A percentile compares a stretch with the other conserved stretches of the same genome.
These are phyloP conservation scores for Eimeria tenella DNA, from an alignment of 169 alveolate genomes.

Conservation along the genomic window DNA sequence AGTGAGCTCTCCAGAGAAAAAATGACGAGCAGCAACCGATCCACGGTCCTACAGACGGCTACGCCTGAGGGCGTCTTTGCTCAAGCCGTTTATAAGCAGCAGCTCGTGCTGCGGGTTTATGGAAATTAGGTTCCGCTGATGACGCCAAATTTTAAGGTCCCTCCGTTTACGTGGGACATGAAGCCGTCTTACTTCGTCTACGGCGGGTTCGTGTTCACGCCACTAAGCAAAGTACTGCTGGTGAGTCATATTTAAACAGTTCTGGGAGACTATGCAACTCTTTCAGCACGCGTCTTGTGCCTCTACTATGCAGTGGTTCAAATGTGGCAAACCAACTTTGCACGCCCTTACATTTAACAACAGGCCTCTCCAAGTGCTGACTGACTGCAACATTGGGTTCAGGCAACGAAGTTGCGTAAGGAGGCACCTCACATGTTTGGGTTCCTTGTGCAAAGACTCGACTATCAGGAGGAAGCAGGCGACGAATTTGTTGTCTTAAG, in stretches of 20 bases:
- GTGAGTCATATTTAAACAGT: constrained; percentile 23
- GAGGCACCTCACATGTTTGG: constrained; percentile 3
- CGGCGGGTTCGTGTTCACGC: constrained; percentile 90
- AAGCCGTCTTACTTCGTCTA: constrained; percentile 88
- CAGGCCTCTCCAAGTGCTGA: neutral
- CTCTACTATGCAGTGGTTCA: too few species aligned
- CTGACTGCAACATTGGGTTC: neutral
- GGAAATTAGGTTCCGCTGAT: constrained; percentile 79
- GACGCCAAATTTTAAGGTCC: constrained; percentile 83
- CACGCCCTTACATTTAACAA: neutral
- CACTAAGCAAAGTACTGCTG: constrained; percentile 85
- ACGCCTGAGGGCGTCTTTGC: too few species aligned
- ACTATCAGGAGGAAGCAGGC: constrained; percentile 8
- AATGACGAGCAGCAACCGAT: too few species aligned
- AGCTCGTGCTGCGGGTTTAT: too few species aligned
- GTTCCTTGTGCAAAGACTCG: neutral
- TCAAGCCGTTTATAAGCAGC: too few species aligned
- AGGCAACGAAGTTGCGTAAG: neutral
- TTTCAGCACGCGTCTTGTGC: too few species aligned
- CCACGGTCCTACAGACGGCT: too few species aligned
- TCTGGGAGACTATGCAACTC: too few species aligned
- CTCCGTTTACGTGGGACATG: constrained; percentile 90
- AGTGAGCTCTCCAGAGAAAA: constrained; percentile 51
- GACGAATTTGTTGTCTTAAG: constrained; percentile 64
- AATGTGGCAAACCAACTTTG: too few species aligned